Evolutionary conservation across 1,284 basidiomycete genomes (phyloP), one percentile per base, ranked within the genome.

Genomic region (Boletus sp.): DNA sequence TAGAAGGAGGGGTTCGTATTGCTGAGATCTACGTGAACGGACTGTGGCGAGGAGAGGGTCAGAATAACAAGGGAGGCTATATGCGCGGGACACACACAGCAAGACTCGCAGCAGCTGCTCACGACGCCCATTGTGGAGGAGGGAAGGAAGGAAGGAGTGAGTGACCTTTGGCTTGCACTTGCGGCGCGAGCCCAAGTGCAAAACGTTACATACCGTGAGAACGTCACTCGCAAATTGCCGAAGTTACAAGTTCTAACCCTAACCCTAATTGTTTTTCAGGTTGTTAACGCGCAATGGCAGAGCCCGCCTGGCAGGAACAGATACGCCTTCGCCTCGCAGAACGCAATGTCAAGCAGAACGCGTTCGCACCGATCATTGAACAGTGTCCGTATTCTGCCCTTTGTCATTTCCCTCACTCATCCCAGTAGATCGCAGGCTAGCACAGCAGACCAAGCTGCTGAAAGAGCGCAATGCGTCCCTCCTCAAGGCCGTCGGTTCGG

Each of bases 1-100:
- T 47, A 98, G 77, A 48, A 99, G 76, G 48, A 99, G 73, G 32
- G 96, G 95, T 70, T 99, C 95, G 65, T 94, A 94, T 50, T 84
- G 78, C 71, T 93, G 86, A 57, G 87, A 85, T 75, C 78, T 82
- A 66, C 82, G 82, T 61, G 86, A 84, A 56, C 75, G 77, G 68
- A 88, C 88, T 90, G 63, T 7, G 2, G 13, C 13, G 20, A 49
- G 53, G 10, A 3, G 35, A 49, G 30, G 13, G 49, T 52, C 38
- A 53, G 47, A 45, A 16, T 35, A 27, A 42, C 40, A 43, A 41
- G 32, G 42, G 25, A 45, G 47, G 41, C 44, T 51, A 50, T 36
- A 55, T 53, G 53, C 48, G 29, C 49, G 45, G 48, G 48, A 53
- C 49, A 74, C 82, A 49, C 66, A 88, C 86, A 83, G 70, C 87